These are phyloP conservation scores for Microthyrium microscopicum DNA, from an alignment of 2,329 filamentous ascomycete species.

Conservation along the genomic window DNA sequence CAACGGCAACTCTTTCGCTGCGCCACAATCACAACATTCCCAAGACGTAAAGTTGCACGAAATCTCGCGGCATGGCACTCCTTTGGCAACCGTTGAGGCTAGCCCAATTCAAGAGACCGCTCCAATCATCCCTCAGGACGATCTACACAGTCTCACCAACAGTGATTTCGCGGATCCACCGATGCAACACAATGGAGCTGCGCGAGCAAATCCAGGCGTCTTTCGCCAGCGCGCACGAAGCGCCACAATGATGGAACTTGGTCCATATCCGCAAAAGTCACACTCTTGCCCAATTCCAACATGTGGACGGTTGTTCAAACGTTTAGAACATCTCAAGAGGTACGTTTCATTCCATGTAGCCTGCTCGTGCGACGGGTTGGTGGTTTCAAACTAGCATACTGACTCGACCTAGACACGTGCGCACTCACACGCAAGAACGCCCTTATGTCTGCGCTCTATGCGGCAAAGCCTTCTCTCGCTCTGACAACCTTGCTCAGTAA, in stretches of 20 bases:
- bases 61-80: slow-evolving; percentile 81
- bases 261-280: slow-evolving; percentile 92
- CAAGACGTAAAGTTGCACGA: slow-evolving; percentile 58
- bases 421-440: slow-evolving; percentile 97
- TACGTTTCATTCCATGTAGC: slow-evolving; percentile 37
- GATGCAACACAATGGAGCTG: slow-evolving; percentile 40
- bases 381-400: slow-evolving; percentile 24
- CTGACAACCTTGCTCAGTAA: slow-evolving; percentile 97
- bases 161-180: slow-evolving; percentile 38
- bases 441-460: slow-evolving; percentile 95
- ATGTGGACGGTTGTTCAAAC: slow-evolving; percentile 94
- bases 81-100: slow-evolving; percentile 67
- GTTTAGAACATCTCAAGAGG: slow-evolving; percentile 97
- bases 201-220: slow-evolving; percentile 50
- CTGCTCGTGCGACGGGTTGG: slow-evolving; percentile 10
- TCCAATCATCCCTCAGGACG: slow-evolving; percentile 50
- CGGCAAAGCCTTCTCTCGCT: slow-evolving; percentile 96
- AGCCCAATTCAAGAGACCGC: slow-evolving; percentile 59
- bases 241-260: slow-evolving; percentile 90
- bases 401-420: slow-evolving; percentile 63
- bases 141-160: slow-evolving; percentile 45
- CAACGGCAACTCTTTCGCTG: too few relatives aligned
- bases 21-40: slow-evolving; percentile 46
- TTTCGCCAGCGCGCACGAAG: slow-evolving; percentile 83
- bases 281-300: slow-evolving; percentile 99